Percentiles rank a stretch among this genome's conserved stretches.
These are phyloP conservation scores for Penicillium daleae DNA, from an alignment of 495 filamentous ascomycete genomes.

Conservation along the genomic window DNA sequence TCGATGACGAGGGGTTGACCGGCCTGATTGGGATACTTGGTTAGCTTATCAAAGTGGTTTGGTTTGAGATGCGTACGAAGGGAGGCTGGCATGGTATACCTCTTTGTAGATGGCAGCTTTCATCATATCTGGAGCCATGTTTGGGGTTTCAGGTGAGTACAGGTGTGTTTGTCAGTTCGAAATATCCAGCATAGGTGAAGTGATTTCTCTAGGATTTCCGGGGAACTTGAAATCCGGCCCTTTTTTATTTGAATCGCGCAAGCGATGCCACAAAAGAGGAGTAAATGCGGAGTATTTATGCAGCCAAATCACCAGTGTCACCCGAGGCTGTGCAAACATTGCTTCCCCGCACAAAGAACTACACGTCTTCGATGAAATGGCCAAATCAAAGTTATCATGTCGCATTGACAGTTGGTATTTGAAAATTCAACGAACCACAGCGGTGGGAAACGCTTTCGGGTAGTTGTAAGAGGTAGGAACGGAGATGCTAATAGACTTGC, in stretches of 20 bases:
- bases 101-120: slow-evolving; percentile 22
- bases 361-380: too few relatives aligned
- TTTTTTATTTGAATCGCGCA: neutral
- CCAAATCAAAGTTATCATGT: too few relatives aligned
- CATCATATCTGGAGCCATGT: slow-evolving; percentile 18
- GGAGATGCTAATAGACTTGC: too few relatives aligned
- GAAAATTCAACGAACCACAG: too few relatives aligned
- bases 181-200: neutral
- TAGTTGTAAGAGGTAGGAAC: too few relatives aligned
- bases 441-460: too few relatives aligned
- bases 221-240: neutral
- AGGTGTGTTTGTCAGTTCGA: too few relatives aligned
- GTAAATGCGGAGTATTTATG: neutral
- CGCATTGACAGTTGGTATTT: too few relatives aligned
- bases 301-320: neutral
- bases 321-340: neutral
- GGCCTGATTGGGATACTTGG: neutral
- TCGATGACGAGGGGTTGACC: slow-evolving; percentile 17
- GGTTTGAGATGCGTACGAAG: neutral
- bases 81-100: neutral
- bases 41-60: neutral
- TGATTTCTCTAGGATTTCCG: neutral
- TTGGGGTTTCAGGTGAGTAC: neutral
- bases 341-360: neutral
- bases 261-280: neutral